Base-by-base conservation (phyloP, 345 rosid species). In the Crucihimalaya himalaica region DNA sequence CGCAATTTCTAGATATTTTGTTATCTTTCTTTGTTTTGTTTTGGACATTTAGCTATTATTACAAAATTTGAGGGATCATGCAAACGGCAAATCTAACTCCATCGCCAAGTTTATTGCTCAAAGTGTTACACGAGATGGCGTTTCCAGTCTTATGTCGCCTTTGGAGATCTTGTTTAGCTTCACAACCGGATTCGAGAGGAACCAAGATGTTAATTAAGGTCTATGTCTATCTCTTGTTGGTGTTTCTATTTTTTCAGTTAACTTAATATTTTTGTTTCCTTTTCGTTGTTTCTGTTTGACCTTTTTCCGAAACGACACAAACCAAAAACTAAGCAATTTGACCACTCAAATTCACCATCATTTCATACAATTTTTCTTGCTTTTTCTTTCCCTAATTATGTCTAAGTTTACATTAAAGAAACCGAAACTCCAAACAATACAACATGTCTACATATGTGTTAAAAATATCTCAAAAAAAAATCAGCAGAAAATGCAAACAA, bases 401-500 rank as follows among this genome's bases (percentile, higher is more conserved):
- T 51, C 4, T 43, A 23, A 6, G 35, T 23, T 53, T 68, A 69
- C 79, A 53, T 15, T 16, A 42, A 51, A 32, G 45, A 35, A 32
- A 11, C 28, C 67, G n/a, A 63, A 70, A 46, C 42, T n/a, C 61
- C 61, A 63, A 77, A 40, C 71, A 27, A 34, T 56, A 77, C 37
- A 62, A 28, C 37, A 63, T 46, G 71, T 35, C 57, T 76, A 76
- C 27, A 75, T 16, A 55, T 27, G 31, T 35, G 16, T 16, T 16
- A 9, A 55, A 19, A 15, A 13, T 23, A 16, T 16, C 27, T 29
- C 39, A 29, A 21, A 35, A 5, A 16, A 15, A 11, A 18, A 76
- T 52, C 46, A 54, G 19, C 48, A 61, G 14, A 16, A 69, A 25
- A 61, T 48, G 68, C 28, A 51, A 53, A 13, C 35, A 70, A 40